A percentile compares a stretch with the other conserved stretches of the same genome.
phyloP scores from a whole-genome alignment of 495 filamentous ascomycete genomes.

The Xylaria curta region DNA sequence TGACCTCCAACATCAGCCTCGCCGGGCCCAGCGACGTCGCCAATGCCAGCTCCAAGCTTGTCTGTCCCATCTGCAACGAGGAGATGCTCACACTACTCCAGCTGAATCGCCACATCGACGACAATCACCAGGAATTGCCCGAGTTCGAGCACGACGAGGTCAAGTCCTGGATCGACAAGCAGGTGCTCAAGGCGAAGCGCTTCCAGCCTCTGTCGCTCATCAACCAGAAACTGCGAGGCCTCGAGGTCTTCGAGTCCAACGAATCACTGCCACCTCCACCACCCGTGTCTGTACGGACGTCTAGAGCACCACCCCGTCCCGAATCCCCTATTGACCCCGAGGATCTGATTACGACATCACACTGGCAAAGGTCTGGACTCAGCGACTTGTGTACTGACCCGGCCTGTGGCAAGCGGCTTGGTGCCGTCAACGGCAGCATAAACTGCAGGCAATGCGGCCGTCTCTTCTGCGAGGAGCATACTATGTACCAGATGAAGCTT shows the following conservation, averaged over 20 bases:
- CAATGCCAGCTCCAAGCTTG: slow-evolving; percentile 61
- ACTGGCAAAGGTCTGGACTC: slow-evolving; percentile 82
- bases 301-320: slow-evolving; percentile 34
- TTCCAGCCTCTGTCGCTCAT: slow-evolving; percentile 86
- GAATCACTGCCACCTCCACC: slow-evolving; percentile 54
- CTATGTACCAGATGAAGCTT: slow-evolving; percentile 99
- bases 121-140: slow-evolving; percentile 91
- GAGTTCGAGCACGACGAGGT: slow-evolving; percentile 94
- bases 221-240: slow-evolving; percentile 96
- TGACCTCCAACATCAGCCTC: slow-evolving; percentile 55
- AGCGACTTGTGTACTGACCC: slow-evolving; percentile 87
- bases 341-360: slow-evolving; percentile 81
- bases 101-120: slow-evolving; percentile 94
- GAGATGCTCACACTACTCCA: slow-evolving; percentile 97
- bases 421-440: slow-evolving; percentile 78
- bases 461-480: slow-evolving; percentile 96
- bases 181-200: slow-evolving; percentile 92
- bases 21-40: slow-evolving; percentile 51
- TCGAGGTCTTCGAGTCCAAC: slow-evolving; percentile 97
- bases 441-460: slow-evolving; percentile 93
- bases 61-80: slow-evolving; percentile 95
- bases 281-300: slow-evolving; percentile 34
- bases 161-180: slow-evolving; percentile 96
- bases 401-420: slow-evolving; percentile 78
- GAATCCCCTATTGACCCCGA: slow-evolving; percentile 75